These are phyloP conservation scores for Rehmannia glutinosa DNA, from an alignment of 257 asterid genomes.

Conservation along the genomic window DNA sequence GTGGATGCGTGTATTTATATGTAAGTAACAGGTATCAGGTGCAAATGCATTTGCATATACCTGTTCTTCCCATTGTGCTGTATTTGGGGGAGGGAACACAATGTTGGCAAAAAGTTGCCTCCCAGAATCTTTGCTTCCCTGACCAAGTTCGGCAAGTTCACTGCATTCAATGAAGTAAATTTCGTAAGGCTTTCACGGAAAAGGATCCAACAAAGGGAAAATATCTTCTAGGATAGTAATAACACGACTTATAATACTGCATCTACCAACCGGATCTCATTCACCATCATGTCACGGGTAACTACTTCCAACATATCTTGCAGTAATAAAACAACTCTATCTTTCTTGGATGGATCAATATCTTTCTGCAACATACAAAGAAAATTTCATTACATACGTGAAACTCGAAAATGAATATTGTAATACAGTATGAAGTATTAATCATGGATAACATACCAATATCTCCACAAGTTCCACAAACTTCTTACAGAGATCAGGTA, in stretches of 20 bases:
- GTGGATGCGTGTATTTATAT: not conserved
- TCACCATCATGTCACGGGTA: slow-evolving; percentile 79
- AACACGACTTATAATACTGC: slow-evolving; percentile 1
- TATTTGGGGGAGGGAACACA: slow-evolving; percentile 57
- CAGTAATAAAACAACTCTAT: slow-evolving; percentile 59
- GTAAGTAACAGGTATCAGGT: not conserved
- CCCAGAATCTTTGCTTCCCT: slow-evolving; percentile 67
- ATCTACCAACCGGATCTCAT: slow-evolving; percentile 63
- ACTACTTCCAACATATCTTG: slow-evolving; percentile 84
- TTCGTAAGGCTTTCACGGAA: slow-evolving; percentile 14
- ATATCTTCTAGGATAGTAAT: not conserved
- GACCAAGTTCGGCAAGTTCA: slow-evolving; percentile 67
- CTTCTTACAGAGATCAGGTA: slow-evolving; percentile 61
- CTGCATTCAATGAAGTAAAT: slow-evolving; percentile 31
- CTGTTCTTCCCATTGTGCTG: slow-evolving; percentile 92
- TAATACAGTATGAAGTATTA: slow-evolving; percentile 1
- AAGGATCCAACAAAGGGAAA: not conserved
- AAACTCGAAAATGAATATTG: slow-evolving; percentile 1
- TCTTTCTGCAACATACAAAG: slow-evolving; percentile 50
- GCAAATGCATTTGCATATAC: slow-evolving; percentile 29
- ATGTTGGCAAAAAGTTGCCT: slow-evolving; percentile 71
- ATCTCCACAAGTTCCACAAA: slow-evolving; percentile 72
- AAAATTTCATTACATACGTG: not conserved
- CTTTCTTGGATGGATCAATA: slow-evolving; percentile 56
- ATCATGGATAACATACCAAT: slow-evolving; percentile 46